Evolutionary conservation across 192 early-diverging fungal species (phyloP).

Genomic region (Coemansia sp.): DNA sequence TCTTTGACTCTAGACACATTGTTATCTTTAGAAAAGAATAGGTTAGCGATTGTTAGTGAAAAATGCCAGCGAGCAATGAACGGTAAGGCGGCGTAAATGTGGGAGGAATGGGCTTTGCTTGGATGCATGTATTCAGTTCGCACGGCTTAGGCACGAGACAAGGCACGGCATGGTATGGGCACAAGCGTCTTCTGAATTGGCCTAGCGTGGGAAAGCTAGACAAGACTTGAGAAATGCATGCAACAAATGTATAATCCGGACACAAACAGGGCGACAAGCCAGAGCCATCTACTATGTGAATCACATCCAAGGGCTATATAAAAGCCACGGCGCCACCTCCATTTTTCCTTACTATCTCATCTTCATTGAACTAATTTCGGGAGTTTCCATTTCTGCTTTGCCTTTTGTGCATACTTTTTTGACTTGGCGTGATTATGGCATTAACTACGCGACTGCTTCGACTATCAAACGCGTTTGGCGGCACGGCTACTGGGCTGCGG

Average conservation of each 20-base stretch:
- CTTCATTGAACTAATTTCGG: background rate
- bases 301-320: constrained; percentile 7
- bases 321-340: constrained; percentile 2
- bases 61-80: background rate
- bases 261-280: background rate
- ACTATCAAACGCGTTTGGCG: background rate
- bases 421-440: constrained; percentile 6
- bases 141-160: background rate
- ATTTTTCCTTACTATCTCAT: constrained; percentile 4
- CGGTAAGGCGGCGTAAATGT: background rate
- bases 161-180: background rate
- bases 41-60: background rate
- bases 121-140: background rate
- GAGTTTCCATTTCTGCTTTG: background rate
- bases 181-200: background rate
- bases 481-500: constrained; percentile 4
- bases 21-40: background rate
- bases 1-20: background rate
- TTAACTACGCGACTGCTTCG: constrained; percentile 12
- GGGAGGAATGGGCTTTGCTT: background rate
- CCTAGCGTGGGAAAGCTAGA: constrained; percentile 3
- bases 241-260: background rate
- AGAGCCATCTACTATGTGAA: background rate
- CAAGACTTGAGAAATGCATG: background rate
- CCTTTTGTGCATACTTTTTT: background rate